Evolutionary conservation across 331 rosid genomes (phyloP), one percentile per base, ranked within the genome.

Genomic region (Spiraea crenata): DNA sequence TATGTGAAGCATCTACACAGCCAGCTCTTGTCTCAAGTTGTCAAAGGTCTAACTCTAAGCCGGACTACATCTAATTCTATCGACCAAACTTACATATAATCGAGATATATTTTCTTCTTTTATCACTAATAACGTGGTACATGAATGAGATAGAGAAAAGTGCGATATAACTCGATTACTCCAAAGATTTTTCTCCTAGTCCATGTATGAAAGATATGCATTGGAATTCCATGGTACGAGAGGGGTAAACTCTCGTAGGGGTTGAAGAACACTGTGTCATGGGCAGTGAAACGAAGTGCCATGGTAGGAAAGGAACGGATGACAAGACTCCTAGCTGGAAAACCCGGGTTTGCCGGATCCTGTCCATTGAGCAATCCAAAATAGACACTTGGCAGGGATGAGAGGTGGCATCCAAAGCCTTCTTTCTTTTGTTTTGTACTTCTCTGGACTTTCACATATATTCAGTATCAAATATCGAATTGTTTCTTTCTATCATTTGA

Each of bases 321-420:
- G 82, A 63, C 70, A 79, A 44, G 85, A 79, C 46, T 80, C 91
- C 80, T 31, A 80, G 90, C 82, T 81, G 88, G 89, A 88, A 86
- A 85, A 84, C 79, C 35, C 95, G 92, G 85, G 82, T 89, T 87
- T 86, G 77, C 74, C 81, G 98, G 96, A 92, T 89, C 98, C 89
- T 89, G 96, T 92, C 90, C 82, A 71, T 68, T 70, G 57, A 45
- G 42, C 74, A 69, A 76, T 69, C 78, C 74, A 77, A 74, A 80
- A 76, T 19, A 63, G 60, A 79, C 79, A 62, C 72, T 45, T 66
- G 63, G 72, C 45, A 54, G 64, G 74, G 51, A 70, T 50, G 66
- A 51, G 74, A 66, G 72, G 79, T 34, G 77, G 87, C 65, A 76
- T 90, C 89, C 82, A 78, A 82, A 77, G 84, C 78, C 63, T 72